Conservation (phyloP, 257 asterid genomes). For the Cordia subcordata region DNA sequence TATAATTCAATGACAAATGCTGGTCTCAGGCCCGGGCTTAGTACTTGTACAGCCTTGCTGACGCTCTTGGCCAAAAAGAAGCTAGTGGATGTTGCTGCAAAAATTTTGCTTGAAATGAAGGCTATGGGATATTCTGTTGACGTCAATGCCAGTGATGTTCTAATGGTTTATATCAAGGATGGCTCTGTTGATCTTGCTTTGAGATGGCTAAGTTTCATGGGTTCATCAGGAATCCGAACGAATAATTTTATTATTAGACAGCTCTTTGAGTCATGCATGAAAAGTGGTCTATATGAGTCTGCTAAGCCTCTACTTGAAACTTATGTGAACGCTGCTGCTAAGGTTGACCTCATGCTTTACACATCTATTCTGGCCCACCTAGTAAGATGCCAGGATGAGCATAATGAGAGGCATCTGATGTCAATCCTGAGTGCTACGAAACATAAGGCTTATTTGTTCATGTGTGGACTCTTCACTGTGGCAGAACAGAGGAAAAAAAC, state of each 20-base stretch:
- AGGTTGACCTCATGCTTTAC: conserved; percentile 88
- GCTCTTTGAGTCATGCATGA: conserved; percentile 95
- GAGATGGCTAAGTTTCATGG: conserved; percentile 96
- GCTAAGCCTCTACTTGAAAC: conserved; percentile 94
- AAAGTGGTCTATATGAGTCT: conserved; percentile 72
- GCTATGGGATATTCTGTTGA: conserved; percentile 94
- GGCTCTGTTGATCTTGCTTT: conserved; percentile 88
- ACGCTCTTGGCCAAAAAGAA: conserved; percentile 84
- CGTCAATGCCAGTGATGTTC: conserved; percentile 93
- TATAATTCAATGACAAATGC: conserved; percentile 96
- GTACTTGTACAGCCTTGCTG: conserved; percentile 72
- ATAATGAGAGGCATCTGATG: conserved; percentile 85
- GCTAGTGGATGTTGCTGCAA: conserved; percentile 95
- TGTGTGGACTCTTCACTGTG: conserved; percentile 90
- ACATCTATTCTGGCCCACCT: conserved; percentile 90
- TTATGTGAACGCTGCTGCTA: conserved; percentile 67
- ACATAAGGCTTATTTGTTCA: conserved; percentile 82
- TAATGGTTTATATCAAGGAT: conserved; percentile 89
- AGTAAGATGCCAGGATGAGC: conserved; percentile 89
- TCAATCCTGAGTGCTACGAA: conserved; percentile 79
- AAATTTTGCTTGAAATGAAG: conserved; percentile 94
- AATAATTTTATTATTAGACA: conserved; percentile 94
- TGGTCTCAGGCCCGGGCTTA: conserved; percentile 77
- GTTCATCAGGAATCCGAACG: conserved; percentile 84
- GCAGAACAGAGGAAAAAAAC: conserved; percentile 87